Evolutionary conservation across 2,329 filamentous ascomycete genomes (phyloP), one percentile per base, ranked within the genome.

Genomic region (Rutstroemia sydowiana): DNA sequence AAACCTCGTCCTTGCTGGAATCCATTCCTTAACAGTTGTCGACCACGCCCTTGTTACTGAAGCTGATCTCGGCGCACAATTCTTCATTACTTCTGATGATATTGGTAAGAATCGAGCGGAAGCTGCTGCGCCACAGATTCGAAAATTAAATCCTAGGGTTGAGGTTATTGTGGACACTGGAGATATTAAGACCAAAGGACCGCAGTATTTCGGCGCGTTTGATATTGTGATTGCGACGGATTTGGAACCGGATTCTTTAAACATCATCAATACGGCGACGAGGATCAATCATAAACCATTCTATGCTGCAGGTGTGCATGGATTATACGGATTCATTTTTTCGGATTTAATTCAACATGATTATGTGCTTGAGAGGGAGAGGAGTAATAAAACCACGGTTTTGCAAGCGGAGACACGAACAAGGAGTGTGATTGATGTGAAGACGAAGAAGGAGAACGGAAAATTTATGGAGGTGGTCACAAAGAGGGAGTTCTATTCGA

Each of bases 261-360:
- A 82, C 58, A 78, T 81, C 53, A 86, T 97, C 71, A 96, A 97
- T 71, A 88, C 88, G 20, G 85, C 87, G 26, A 91, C 90, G 37
- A 85, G 92, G 43, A 72, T 95, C 34, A 83, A 85, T 55, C 78
- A 81, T 57, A 81, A 82, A 44, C 84, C 90, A 10, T 96, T 96
- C 69, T 98, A 98, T 70, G 89, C 89, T 9, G 87, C 90, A 32
- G 85, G 84, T 46, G 81, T 86, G 2, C 88, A 96, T 66, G 93
- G 93, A 45, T 79, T 95, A 66, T 97, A 95, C 68, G 93, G 93
- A 51, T 98, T 88, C 72, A 87, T 95, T 59, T 98, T 98, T 68
- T 87, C 87, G 53, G 93, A 98, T 68, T 77, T 98, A 20, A 89
- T 95, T 60, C 79, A 84, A 63, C 93, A 98, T 68, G 84, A 91